Evolutionary conservation across 768 basidiomycete genomes (phyloP).

Genomic region (Pisolithus microcarpus): DNA sequence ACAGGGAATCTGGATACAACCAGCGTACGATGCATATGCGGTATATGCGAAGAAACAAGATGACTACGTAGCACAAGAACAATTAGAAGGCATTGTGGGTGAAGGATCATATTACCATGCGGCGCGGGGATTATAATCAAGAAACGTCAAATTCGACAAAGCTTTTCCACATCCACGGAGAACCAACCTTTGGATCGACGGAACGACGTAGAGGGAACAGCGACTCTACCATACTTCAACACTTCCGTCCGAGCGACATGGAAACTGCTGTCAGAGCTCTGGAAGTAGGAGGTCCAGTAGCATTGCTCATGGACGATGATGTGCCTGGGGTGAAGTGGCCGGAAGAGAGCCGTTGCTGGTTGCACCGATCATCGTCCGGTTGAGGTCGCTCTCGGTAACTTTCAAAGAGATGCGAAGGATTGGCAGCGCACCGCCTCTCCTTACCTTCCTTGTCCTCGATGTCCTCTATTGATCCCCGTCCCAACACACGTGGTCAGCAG

Average conservation of each 20-base stretch:
- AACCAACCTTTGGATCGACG: slow-evolving; percentile 52
- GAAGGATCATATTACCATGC: too few relatives aligned
- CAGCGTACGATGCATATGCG: slow-evolving; percentile 1
- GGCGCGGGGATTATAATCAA: background rate
- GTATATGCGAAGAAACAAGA: slow-evolving; percentile 7
- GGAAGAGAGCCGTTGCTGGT: background rate
- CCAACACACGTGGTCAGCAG: too few relatives aligned
- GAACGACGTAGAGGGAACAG: slow-evolving; percentile 58
- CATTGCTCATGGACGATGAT: slow-evolving; percentile 6
- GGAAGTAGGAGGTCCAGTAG: background rate
- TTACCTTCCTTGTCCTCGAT: too few relatives aligned
- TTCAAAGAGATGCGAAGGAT: too few relatives aligned
- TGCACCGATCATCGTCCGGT: too few relatives aligned
- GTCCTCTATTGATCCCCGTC: too few relatives aligned
- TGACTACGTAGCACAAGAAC: slow-evolving; percentile 3
- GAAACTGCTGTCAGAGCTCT: background rate
- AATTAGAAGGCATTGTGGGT: background rate
- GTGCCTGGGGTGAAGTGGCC: slow-evolving; percentile 6
- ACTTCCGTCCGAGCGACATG: slow-evolving; percentile 12
- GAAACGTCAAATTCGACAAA: slow-evolving; percentile 48
- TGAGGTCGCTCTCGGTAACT: too few relatives aligned
- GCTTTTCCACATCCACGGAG: slow-evolving; percentile 52
- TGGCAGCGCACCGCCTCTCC: too few relatives aligned
- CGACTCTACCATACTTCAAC: slow-evolving; percentile 38
- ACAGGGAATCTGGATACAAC: slow-evolving; percentile 1